These are phyloP conservation scores for Liriodendron chinense DNA, from an alignment of 164 flowering plant species.

Conservation along the genomic window DNA sequence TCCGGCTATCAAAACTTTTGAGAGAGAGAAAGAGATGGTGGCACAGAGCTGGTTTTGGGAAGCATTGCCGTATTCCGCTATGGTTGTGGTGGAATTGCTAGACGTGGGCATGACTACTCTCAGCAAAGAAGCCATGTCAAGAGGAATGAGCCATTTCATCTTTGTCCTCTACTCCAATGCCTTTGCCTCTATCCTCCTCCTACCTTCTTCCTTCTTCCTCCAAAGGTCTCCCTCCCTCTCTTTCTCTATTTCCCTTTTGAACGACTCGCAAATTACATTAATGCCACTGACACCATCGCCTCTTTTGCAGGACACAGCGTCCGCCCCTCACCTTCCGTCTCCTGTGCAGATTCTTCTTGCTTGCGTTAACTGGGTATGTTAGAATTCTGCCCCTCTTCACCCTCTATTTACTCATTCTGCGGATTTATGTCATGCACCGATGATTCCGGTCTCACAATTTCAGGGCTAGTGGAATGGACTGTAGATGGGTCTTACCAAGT, in stretches of 20 bases:
- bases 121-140: constrained; percentile 33
- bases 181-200: constrained; percentile 34
- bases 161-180: constrained; percentile 34
- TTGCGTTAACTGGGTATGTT: constrained; percentile 35
- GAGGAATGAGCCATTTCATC: constrained; percentile 38
- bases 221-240: constrained; percentile 4
- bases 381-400: background rate
- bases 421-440: too few relatives aligned
- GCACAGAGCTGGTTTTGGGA: background rate
- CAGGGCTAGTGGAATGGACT: too few relatives aligned
- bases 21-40: constrained; percentile 14
- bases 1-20: background rate
- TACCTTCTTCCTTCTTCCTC: constrained; percentile 25
- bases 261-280: background rate
- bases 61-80: constrained; percentile 30
- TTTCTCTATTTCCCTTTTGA: too few relatives aligned
- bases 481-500: background rate
- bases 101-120: constrained; percentile 27
- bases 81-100: constrained; percentile 28
- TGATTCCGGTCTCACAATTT: too few relatives aligned
- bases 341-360: constrained; percentile 29
- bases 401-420: background rate
- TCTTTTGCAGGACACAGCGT: constrained; percentile 20
- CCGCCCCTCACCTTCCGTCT: constrained; percentile 30
- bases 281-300: background rate